phyloP scores from a whole-genome alignment of 2,329 filamentous ascomycete genomes.

The Cyphellophora europaea region DNA sequence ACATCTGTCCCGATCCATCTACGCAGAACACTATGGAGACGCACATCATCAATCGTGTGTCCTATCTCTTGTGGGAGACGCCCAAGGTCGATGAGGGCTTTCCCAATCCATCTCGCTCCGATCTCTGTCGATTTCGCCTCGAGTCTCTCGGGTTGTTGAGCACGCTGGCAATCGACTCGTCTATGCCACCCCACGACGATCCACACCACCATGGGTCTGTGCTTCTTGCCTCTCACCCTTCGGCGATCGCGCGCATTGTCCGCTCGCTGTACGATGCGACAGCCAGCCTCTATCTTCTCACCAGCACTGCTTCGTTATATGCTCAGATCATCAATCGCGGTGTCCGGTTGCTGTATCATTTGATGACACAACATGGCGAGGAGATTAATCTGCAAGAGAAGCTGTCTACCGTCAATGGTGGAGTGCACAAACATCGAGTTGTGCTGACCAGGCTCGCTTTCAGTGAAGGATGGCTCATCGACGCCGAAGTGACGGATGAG shows the following conservation, averaged over 20 bases:
- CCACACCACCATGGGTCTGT: constrained; percentile 49
- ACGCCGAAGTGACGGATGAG: constrained; percentile 66
- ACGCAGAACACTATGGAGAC: constrained; percentile 33
- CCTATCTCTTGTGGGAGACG: constrained; percentile 47
- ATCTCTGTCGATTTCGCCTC: constrained; percentile 27
- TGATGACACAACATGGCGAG: constrained; percentile 52
- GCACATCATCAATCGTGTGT: constrained; percentile 47
- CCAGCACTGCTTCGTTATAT: constrained; percentile 36
- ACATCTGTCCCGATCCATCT: constrained; percentile 33
- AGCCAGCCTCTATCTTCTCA: constrained; percentile 46
- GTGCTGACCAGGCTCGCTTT: constrained; percentile 78
- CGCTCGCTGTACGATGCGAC: constrained; percentile 67
- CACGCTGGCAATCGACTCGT: constrained; percentile 28
- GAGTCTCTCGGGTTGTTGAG: constrained; percentile 35
- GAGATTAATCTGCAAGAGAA: constrained; percentile 62
- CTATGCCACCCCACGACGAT: constrained; percentile 46
- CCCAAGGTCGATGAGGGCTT: constrained; percentile 36
- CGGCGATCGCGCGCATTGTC: constrained; percentile 65
- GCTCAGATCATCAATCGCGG: constrained; percentile 48
- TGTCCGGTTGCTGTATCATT: constrained; percentile 51
- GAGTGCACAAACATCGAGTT: constrained; percentile 72
- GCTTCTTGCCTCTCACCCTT: constrained; percentile 59
- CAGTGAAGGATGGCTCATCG: constrained; percentile 67
- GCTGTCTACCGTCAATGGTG: constrained; percentile 59
- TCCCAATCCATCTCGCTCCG: constrained; percentile 26